Percentiles rank a stretch among this genome's conserved stretches.
These are phyloP conservation scores for Daldinia bambusicola DNA, from an alignment of 495 filamentous ascomycete species.

Conservation along the genomic window DNA sequence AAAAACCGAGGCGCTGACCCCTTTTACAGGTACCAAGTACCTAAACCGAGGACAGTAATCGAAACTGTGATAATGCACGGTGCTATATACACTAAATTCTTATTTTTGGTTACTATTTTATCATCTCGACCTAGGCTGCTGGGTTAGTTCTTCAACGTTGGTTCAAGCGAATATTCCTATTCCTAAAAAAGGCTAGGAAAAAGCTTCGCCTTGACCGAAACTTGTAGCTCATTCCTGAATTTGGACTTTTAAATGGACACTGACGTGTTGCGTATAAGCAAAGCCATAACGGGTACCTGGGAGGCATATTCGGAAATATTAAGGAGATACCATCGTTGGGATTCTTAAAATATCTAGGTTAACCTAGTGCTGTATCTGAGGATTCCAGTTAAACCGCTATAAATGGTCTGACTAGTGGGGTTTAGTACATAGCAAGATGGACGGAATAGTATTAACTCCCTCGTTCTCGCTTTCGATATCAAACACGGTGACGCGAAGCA, in stretches of 20 bases:
- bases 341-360: neutral
- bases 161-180: no score
- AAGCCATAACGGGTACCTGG: no score
- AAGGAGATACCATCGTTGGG: neutral
- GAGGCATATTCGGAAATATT: no score
- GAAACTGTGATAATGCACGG: neutral
- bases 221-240: neutral
- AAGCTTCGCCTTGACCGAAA: neutral
- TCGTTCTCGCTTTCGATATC: neutral
- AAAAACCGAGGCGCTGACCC: constrained; percentile 3
- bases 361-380: no score
- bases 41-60: constrained; percentile 1
- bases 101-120: neutral
- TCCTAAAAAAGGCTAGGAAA: no score
- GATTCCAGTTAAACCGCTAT: neutral
- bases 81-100: neutral
- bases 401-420: neutral
- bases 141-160: no score
- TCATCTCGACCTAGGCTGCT: no score
- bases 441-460: neutral
- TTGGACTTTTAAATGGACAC: neutral
- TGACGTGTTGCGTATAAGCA: no score
- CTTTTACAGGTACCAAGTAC: neutral
- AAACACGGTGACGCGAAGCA: neutral
- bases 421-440: neutral